Evolutionary conservation across 345 rosid species (phyloP), one percentile per base, ranked within the genome.

Genomic region (Syzygium grande): DNA sequence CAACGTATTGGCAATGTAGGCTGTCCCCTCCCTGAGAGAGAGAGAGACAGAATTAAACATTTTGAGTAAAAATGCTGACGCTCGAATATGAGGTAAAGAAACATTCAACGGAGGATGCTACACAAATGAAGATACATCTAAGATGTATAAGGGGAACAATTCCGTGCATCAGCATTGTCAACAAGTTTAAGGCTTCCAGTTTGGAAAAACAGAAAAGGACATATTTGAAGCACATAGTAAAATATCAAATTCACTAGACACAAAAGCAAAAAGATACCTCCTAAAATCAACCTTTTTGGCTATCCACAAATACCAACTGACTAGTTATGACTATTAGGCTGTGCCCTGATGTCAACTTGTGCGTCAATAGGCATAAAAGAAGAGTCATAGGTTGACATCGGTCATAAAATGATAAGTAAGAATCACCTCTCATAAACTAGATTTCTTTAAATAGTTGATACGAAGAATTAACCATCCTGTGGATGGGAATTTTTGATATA

Each of bases 1-100:
- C 87, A 95, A 89, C 29, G 98, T 96, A 92, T 96, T 96, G 55
- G 99, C 99, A 91, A 96, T 96, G 87, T 96, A 96, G 51, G 98
- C 96, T 84, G 95, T 92, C 98, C 94, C 96, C 92, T 94, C 97
- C 99, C 97, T 96, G 94, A 87, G 86, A 88, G 55, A 52, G 55
- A 65, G 87, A 85, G 68, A 59, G 79, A 51, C 59, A 59, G 19
- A 84, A 22, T 77, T 55, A 87, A 2, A 68, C 46, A 68, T 30
- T 68, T 9, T 68, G 43, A 68, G 23, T 21, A 21, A 30, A 68
- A 30, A 30, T 68, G 79, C 23, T 9, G 79, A 68, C 3, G 12
- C 38, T 17, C 30, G 43, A 68, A 68, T 19, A 68, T 30, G 16
- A 68, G 43, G 46, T 68, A 68, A 68, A 68, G 46, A 68, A 30